Conservation (phyloP, 177 flowering plant species). For the Vitis hybrid region DNA sequence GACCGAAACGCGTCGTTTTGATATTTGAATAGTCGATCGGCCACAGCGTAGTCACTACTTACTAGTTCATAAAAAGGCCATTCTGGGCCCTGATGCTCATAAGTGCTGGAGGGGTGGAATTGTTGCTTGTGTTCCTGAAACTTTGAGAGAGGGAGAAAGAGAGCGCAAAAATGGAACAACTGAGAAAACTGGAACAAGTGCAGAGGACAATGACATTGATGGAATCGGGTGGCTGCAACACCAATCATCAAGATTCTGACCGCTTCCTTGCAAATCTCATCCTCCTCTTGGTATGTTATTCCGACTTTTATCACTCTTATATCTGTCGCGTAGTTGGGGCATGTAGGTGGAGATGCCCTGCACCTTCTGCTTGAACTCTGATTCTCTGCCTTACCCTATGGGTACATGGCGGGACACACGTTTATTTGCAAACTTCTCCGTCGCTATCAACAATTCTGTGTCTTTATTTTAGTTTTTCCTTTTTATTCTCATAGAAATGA, state of each 20-base stretch:
- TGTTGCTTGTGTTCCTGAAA: too few relatives aligned
- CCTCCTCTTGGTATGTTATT: constrained; percentile 50
- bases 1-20: too few relatives aligned
- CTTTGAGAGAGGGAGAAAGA: not conserved
- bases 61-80: too few relatives aligned
- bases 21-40: too few relatives aligned
- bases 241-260: constrained; percentile 35
- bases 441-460: not conserved
- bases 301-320: not conserved
- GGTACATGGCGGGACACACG: not conserved
- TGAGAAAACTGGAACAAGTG: constrained; percentile 55
- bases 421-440: not conserved
- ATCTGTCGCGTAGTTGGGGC: not conserved
- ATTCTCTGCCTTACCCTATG: not conserved
- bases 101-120: too few relatives aligned
- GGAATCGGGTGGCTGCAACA: constrained; percentile 28
- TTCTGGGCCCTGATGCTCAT: too few relatives aligned
- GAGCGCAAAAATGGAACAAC: constrained; percentile 53
- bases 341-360: too few relatives aligned
- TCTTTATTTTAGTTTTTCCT: not conserved
- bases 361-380: too few relatives aligned
- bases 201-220: constrained; percentile 48
- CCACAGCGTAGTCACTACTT: too few relatives aligned
- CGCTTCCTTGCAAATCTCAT: constrained; percentile 69
- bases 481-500: not conserved